Base-by-base conservation (phyloP, 768 basidiomycete genomes). In the Suillus occidentalis region DNA sequence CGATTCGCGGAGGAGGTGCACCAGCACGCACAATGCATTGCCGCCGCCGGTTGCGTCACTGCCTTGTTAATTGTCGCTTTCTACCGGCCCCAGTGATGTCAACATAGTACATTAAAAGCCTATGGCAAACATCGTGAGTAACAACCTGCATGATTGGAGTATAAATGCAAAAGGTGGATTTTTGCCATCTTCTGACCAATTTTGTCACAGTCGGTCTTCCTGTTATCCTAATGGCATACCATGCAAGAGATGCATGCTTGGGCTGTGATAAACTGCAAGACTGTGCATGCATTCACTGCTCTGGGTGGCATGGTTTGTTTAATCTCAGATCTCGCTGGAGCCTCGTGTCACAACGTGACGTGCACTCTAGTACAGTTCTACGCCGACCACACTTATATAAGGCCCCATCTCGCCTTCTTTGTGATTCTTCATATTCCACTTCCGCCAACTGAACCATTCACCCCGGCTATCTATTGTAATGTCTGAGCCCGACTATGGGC, bases 271-370 rank as follows among this genome's bases (percentile, higher is more conserved):
- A 1, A 28, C 25, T 6, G 57, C 57, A 25, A 58, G 39, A 58
- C 18, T 57, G 37, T 40, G 57, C 57, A 22, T 58, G 57, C 57
- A 28, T 58, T 18, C 37, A 58, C 14, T 58, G 57, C 57, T 58
- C 39, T 40, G 39, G 25, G 39, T 50, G 60, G 42, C 55, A 39
- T 12, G 50, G n/a, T 31, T 20, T 25, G 55, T 40, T 65, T 67
- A 66, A 62, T 68, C 67, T 37, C 72, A 67, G 69, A 69, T 69
- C 75, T 76, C 65, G 61, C 50, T 67, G 69, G 72, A 63, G 76
- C 75, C 75, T 77, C 75, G 72, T 76, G 75, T 66, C 43, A 56
- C 36, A 67, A 58, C 63, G 58, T 61, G 47, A 58, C 22, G 65
- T 62, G 59, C 68, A 61, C 72, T 71, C 61, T 64, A 70, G 69